Percentiles rank a stretch among this genome's conserved stretches.
phyloP scores from a whole-genome alignment of 2,329 filamentous ascomycete species.

The Rutstroemia sp. region DNA sequence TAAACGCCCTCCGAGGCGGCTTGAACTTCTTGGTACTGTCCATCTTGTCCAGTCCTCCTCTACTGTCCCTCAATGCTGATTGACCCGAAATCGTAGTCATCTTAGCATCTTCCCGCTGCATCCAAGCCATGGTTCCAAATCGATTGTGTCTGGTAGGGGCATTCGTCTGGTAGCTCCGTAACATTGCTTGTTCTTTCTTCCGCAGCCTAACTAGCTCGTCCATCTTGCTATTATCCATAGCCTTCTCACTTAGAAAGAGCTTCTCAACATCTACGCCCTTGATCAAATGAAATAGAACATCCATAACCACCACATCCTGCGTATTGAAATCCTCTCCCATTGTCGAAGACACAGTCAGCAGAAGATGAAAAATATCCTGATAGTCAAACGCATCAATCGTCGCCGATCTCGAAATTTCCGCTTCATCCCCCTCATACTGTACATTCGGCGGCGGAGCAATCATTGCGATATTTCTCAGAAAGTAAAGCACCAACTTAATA shows the following conservation, averaged over 20 bases:
- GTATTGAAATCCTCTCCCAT: constrained; percentile 89
- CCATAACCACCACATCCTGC: constrained; percentile 83
- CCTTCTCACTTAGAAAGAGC: constrained; percentile 75
- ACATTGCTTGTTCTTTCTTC: constrained; percentile 77
- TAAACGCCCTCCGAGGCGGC: constrained; percentile 60
- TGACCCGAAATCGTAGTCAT: constrained; percentile 85
- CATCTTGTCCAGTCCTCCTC: constrained; percentile 76
- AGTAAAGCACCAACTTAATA: constrained; percentile 82
- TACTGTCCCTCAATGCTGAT: constrained; percentile 67
- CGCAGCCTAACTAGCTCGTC: constrained; percentile 70
- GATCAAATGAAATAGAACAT: constrained; percentile 85
- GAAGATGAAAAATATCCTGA: constrained; percentile 80
- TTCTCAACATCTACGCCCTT: constrained; percentile 82
- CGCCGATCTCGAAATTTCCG: constrained; percentile 79
- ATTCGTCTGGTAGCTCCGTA: constrained; percentile 66
- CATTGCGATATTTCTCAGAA: constrained; percentile 81
- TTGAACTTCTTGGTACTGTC: constrained; percentile 87
- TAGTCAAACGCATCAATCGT: constrained; percentile 84
- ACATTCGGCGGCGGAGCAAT: constrained; percentile 68
- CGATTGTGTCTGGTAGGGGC: constrained; percentile 84
- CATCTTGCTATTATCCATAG: constrained; percentile 60
- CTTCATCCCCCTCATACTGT: constrained; percentile 78
- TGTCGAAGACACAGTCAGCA: constrained; percentile 83
- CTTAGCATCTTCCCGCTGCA: constrained; percentile 79
- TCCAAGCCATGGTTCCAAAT: constrained; percentile 96